Percentiles rank a stretch among this genome's conserved stretches.
phyloP scores from a whole-genome alignment of 2,329 filamentous ascomycete species.

The Xylaria sp. region DNA sequence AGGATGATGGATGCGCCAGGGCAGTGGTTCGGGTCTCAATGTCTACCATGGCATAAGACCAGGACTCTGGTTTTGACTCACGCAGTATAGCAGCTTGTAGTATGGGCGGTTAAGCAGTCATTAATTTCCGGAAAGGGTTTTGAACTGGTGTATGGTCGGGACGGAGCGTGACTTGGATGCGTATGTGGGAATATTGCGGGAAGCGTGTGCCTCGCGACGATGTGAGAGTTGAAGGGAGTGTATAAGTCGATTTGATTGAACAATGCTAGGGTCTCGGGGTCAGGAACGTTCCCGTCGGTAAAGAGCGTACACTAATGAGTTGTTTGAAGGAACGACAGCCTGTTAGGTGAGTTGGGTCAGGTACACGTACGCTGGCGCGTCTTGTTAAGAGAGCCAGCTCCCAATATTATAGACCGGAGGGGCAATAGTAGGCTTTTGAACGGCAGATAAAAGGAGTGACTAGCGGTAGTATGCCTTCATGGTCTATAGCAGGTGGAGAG shows the following conservation, averaged over 20 bases:
- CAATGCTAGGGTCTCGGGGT: constrained; percentile 33
- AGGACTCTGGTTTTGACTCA: constrained; percentile 54
- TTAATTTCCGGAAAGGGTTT: constrained; percentile 48
- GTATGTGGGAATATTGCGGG: constrained; percentile 48
- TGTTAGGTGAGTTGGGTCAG: constrained; percentile 53
- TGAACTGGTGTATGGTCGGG: constrained; percentile 43
- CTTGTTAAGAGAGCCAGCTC: constrained; percentile 66
- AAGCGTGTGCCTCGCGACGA: constrained; percentile 52
- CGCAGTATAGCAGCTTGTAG: constrained; percentile 52
- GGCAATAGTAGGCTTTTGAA: constrained; percentile 54
- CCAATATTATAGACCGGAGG: constrained; percentile 59
- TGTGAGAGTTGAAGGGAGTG: constrained; percentile 53
- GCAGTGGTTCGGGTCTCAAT: constrained; percentile 40
- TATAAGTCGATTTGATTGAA: constrained; percentile 43
- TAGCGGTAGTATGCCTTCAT: constrained; percentile 53
- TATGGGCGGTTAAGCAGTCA: constrained; percentile 47
- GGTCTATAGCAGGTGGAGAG: constrained; percentile 53
- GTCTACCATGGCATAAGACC: constrained; percentile 53
- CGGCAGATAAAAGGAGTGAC: constrained; percentile 62
- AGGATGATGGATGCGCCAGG: constrained; percentile 47
- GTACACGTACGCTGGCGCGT: constrained; percentile 53
- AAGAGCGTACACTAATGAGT: constrained; percentile 56
- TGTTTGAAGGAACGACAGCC: constrained; percentile 56
- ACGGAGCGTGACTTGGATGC: constrained; percentile 51
- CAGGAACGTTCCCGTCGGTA: constrained; percentile 42